Percentiles rank a stretch among this genome's conserved stretches.
phyloP scores from a whole-genome alignment of 2,329 filamentous ascomycete species.

The Hortaea werneckii region DNA sequence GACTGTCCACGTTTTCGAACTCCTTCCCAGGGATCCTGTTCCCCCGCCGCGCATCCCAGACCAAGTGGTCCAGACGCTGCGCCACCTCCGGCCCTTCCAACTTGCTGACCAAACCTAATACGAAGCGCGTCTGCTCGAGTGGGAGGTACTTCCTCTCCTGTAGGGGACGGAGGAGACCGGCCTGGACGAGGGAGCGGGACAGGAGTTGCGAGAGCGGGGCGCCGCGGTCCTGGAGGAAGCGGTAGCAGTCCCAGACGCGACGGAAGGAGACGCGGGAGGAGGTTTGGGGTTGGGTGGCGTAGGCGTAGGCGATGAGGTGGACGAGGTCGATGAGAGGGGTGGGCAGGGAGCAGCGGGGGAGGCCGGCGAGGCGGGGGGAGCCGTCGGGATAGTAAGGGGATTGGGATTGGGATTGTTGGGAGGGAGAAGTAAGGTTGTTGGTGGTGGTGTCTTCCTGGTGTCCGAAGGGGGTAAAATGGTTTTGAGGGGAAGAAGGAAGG shows the following conservation, averaged over 20 bases:
- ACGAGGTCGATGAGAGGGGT: constrained; percentile 33
- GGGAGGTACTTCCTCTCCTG: constrained; percentile 26
- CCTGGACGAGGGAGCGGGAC: constrained; percentile 40
- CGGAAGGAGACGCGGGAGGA: constrained; percentile 33
- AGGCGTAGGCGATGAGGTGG: constrained; percentile 35
- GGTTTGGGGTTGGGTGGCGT: constrained; percentile 27
- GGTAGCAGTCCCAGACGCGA: constrained; percentile 38
- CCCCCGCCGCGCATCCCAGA: constrained; percentile 10
- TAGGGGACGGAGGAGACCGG: constrained; percentile 37
- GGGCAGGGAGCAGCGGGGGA: constrained; percentile 14
- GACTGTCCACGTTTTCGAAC: too few relatives aligned
- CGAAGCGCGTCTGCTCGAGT: constrained; percentile 30
- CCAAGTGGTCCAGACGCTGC: constrained; percentile 19
- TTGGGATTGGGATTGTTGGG: neutral
- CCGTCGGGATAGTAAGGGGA: neutral
- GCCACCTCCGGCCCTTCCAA: constrained; percentile 36
- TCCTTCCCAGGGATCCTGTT: too few relatives aligned
- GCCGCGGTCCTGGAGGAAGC: constrained; percentile 32
- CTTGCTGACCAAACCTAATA: constrained; percentile 32
- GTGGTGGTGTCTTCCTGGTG: too few relatives aligned
- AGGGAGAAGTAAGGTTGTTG: too few relatives aligned
- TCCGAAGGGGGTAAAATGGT: too few relatives aligned
- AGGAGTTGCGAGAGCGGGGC: constrained; percentile 35
- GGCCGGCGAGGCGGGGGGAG: neutral
- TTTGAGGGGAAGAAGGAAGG: too few relatives aligned